Conservation (phyloP, 2,329 filamentous ascomycete genomes). For the Acrodontium crateriforme region DNA sequence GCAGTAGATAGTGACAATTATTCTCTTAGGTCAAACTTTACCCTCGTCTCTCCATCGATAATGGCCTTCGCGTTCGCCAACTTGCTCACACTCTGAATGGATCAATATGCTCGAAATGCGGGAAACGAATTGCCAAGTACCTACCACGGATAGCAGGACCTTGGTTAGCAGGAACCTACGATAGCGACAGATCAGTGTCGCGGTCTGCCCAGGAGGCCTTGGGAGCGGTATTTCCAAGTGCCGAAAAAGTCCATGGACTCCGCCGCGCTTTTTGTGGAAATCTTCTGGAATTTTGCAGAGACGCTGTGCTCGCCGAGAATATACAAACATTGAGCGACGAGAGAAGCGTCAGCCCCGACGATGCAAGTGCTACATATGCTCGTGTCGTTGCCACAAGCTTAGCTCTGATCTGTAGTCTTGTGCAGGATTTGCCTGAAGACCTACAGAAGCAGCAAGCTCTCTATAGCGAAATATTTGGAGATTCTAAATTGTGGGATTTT, state of each 20-base stretch:
- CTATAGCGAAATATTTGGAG: slow-evolving; percentile 53
- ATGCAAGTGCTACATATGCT: slow-evolving; percentile 73
- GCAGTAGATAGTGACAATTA: slow-evolving; percentile 19
- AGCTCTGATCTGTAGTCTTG: slow-evolving; percentile 34
- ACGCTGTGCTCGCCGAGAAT: slow-evolving; percentile 66
- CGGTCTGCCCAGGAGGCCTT: slow-evolving; percentile 68
- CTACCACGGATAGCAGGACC: slow-evolving; percentile 66
- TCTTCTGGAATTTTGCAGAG: slow-evolving; percentile 68
- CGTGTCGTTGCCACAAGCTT: slow-evolving; percentile 56
- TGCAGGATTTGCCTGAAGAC: slow-evolving; percentile 31
- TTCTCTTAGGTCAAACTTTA: slow-evolving; percentile 63
- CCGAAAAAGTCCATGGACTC: slow-evolving; percentile 64
- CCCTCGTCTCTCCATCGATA: slow-evolving; percentile 80
- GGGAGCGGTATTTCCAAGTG: slow-evolving; percentile 58
- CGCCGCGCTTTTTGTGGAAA: slow-evolving; percentile 70
- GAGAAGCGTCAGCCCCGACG: slow-evolving; percentile 67
- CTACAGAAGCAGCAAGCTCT: slow-evolving; percentile 44
- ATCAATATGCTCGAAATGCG: slow-evolving; percentile 41
- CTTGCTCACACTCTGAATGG: slow-evolving; percentile 66
- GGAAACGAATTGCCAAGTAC: slow-evolving; percentile 71
- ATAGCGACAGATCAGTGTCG: slow-evolving; percentile 64
- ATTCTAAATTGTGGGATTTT: slow-evolving; percentile 48
- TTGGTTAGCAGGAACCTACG: slow-evolving; percentile 86
- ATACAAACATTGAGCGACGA: slow-evolving; percentile 76
- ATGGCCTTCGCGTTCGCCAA: slow-evolving; percentile 74